These are phyloP conservation scores for Dendrostoma leiphaemia DNA, from an alignment of 2,329 filamentous ascomycete genomes.

Conservation along the genomic window DNA sequence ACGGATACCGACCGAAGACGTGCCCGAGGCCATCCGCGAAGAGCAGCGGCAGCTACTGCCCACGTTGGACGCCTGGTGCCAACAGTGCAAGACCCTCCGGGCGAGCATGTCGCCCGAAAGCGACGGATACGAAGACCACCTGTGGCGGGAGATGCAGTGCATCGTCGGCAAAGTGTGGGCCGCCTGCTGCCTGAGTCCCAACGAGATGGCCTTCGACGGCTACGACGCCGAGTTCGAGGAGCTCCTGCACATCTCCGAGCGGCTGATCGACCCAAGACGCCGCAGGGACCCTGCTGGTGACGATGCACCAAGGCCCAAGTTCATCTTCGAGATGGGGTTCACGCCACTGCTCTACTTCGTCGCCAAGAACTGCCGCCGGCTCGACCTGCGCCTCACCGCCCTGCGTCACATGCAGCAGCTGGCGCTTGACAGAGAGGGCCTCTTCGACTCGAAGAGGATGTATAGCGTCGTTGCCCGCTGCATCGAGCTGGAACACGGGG, in stretches of 20 bases:
- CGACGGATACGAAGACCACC: neutral
- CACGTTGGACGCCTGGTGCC: neutral
- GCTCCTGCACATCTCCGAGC: slow-evolving; percentile 33
- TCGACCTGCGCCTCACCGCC: slow-evolving; percentile 36
- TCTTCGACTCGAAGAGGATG: slow-evolving; percentile 35
- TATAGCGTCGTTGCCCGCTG: slow-evolving; percentile 30
- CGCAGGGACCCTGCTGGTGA: slow-evolving; percentile 18
- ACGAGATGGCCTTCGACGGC: slow-evolving; percentile 34
- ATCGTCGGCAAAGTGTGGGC: slow-evolving; percentile 34
- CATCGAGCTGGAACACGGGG: slow-evolving; percentile 34
- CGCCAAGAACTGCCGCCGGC: slow-evolving; percentile 39
- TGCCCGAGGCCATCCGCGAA: slow-evolving; percentile 3
- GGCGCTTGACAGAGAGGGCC: slow-evolving; percentile 33
- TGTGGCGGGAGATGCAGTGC: slow-evolving; percentile 31
- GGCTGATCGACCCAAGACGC: slow-evolving; percentile 10
- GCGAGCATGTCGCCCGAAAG: neutral
- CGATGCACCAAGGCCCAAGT: slow-evolving; percentile 25
- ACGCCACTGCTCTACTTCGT: slow-evolving; percentile 42
- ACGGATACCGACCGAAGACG: neutral
- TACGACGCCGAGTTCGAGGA: slow-evolving; percentile 34
- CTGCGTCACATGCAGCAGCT: slow-evolving; percentile 33
- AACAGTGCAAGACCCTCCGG: neutral
- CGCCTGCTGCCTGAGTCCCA: slow-evolving; percentile 26
- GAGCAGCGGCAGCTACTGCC: slow-evolving; percentile 3
- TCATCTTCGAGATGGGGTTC: slow-evolving; percentile 42